Evolutionary conservation across 352 stramenopile species (phyloP).

Genomic region (Phytopythium ostracodes): DNA sequence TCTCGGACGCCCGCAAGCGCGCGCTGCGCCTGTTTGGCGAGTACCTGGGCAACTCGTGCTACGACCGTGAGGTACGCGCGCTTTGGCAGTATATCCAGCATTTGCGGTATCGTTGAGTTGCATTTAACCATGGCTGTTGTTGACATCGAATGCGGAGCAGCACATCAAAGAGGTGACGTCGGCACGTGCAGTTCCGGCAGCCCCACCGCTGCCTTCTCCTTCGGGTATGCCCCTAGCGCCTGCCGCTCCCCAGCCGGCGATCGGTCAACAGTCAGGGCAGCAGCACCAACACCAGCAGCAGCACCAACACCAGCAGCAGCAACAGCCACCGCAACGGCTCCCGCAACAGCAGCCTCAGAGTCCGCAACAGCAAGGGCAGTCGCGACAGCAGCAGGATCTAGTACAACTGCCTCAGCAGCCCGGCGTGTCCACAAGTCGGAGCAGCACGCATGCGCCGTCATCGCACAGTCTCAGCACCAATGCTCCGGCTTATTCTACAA

Average conservation of each 20-base stretch:
- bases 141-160: not conserved
- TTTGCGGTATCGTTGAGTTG: not conserved
- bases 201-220: slow-evolving; percentile 16
- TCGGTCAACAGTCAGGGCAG: slow-evolving; percentile 1
- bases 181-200: slow-evolving; percentile 27
- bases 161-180: slow-evolving; percentile 78
- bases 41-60: slow-evolving; percentile 85
- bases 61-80: slow-evolving; percentile 52
- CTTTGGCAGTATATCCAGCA: not conserved
- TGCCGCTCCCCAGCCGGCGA: not conserved
- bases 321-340: slow-evolving; percentile 7
- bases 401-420: slow-evolving; percentile 17
- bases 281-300: slow-evolving; percentile 7
- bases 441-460: not conserved
- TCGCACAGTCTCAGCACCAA: not conserved
- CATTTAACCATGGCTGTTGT: not conserved
- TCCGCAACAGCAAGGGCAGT: not conserved
- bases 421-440: too few relatives aligned
- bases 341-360: not conserved
- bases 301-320: slow-evolving; percentile 5
- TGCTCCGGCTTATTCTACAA: not conserved
- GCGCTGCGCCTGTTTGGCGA: slow-evolving; percentile 80
- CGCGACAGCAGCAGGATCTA: slow-evolving; percentile 9
- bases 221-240: not conserved
- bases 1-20: slow-evolving; percentile 80